Conservation (phyloP, 2,329 filamentous ascomycete species). For the Botrytis hyacinthi region DNA sequence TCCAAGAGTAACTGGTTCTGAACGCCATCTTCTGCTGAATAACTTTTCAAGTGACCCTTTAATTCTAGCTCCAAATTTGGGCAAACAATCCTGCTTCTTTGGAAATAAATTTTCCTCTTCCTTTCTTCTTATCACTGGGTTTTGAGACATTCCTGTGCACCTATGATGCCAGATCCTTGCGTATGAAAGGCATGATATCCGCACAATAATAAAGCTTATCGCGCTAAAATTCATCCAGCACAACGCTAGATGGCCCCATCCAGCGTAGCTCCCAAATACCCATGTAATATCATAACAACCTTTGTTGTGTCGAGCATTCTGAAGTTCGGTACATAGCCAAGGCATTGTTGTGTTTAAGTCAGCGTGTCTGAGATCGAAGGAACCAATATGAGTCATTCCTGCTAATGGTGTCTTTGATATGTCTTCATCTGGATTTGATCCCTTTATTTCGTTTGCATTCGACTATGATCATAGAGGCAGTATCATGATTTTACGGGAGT, state of each 20-base stretch:
- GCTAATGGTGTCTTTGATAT: background rate
- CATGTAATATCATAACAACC: background rate
- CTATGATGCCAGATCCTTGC: background rate
- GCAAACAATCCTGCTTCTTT: background rate
- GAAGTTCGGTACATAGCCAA: background rate
- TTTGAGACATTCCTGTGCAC: fast-evolving
- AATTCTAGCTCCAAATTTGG: background rate
- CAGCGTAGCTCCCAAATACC: background rate
- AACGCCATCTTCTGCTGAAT: background rate
- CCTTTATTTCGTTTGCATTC: background rate
- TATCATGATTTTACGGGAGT: background rate
- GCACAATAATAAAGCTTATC: fast-evolving
- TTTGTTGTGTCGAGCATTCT: background rate
- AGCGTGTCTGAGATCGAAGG: background rate
- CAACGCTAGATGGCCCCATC: background rate
- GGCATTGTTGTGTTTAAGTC: background rate
- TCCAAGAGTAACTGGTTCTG: background rate
- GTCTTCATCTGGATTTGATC: background rate
- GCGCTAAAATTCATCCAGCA: background rate
- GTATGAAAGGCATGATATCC: background rate
- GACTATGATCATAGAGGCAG: background rate
- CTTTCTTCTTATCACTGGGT: background rate
- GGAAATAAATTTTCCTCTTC: background rate
- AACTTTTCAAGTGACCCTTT: background rate
- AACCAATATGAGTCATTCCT: background rate